These are phyloP conservation scores for Podila horticola DNA, from an alignment of 192 early-diverging fungal species.

Conservation along the genomic window DNA sequence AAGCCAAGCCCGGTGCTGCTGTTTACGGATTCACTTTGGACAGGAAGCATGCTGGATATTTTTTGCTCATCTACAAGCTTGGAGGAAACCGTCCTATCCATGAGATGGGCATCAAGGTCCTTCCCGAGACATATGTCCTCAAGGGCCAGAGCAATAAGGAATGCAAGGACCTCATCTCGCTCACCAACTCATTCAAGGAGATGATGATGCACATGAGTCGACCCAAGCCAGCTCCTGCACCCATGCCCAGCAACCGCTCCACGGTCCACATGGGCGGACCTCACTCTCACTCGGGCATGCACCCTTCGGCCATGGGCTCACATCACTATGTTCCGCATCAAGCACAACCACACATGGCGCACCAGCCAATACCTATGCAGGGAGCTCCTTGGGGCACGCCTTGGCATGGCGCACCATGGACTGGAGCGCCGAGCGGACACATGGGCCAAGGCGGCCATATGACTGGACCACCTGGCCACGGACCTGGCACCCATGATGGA, in stretches of 20 bases:
- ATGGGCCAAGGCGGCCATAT: constrained; percentile 46
- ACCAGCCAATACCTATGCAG: constrained; percentile 35
- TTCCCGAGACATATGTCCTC: constrained; percentile 81
- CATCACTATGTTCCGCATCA: constrained; percentile 48
- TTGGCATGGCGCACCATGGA: constrained; percentile 46
- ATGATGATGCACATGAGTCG: constrained; percentile 42
- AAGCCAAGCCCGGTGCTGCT: constrained; percentile 71
- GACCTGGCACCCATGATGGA: constrained; percentile 24
- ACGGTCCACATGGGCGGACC: constrained; percentile 15
- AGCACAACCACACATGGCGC: constrained; percentile 14
- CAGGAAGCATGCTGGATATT: constrained; percentile 73
- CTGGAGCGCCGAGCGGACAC: constrained; percentile 38
- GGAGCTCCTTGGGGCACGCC: constrained; percentile 41
- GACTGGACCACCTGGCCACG: constrained; percentile 37
- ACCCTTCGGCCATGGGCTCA: constrained; percentile 12
- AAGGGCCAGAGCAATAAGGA: constrained; percentile 73
- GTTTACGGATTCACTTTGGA: constrained; percentile 85
- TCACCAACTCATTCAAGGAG: constrained; percentile 77
- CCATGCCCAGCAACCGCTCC: constrained; percentile 19
- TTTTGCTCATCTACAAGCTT: constrained; percentile 82
- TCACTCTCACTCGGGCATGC: constrained; percentile 10
- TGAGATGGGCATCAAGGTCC: constrained; percentile 79
- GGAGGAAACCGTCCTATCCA: constrained; percentile 69
- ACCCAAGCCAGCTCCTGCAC: constrained; percentile 27
- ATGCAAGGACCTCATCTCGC: constrained; percentile 77